A percentile compares a stretch with the other conserved stretches of the same genome.
These are phyloP conservation scores for Trichaptum fuscoviolaceum DNA, from an alignment of 768 basidiomycete genomes.

Conservation along the genomic window DNA sequence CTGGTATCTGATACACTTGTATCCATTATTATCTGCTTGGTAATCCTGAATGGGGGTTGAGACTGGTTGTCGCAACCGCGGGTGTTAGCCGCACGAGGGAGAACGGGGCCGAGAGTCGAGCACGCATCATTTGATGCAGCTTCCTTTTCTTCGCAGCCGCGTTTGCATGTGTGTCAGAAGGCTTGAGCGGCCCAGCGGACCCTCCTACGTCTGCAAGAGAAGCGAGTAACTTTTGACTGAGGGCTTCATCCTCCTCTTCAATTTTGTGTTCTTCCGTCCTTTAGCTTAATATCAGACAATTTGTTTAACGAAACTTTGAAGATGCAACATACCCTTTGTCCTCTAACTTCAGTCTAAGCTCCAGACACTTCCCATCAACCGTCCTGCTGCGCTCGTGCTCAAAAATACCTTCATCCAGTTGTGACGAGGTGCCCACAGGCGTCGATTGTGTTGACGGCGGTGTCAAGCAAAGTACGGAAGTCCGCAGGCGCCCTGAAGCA, in stretches of 20 bases:
- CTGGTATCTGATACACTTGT: too few relatives aligned
- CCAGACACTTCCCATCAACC: constrained; percentile 89
- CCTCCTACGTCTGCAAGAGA: constrained; percentile 41
- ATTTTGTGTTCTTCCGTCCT: constrained; percentile 78
- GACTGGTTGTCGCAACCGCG: too few relatives aligned
- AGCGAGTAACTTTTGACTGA: constrained; percentile 66
- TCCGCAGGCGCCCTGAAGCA: too few relatives aligned
- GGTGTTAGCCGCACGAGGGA: too few relatives aligned
- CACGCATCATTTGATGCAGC: constrained; percentile 78
- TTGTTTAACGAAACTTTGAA: constrained; percentile 1
- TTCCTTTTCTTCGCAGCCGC: constrained; percentile 90
- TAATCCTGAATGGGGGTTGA: too few relatives aligned
- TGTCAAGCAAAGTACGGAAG: too few relatives aligned
- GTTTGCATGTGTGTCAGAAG: constrained; percentile 86
- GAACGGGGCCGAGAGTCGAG: too few relatives aligned
- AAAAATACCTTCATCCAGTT: constrained; percentile 88
- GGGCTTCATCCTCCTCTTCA: constrained; percentile 65
- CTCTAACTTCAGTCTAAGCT: constrained; percentile 83
- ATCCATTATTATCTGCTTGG: too few relatives aligned
- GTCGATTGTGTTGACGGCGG: too few relatives aligned
- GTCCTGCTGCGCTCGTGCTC: constrained; percentile 94
- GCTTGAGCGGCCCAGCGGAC: constrained; percentile 54
- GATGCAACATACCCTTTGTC: constrained; percentile 73
- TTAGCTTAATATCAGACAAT: constrained; percentile 7
- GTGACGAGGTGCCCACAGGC: too few relatives aligned